Evolutionary conservation across 805 yeast genomes (phyloP).

Genomic region (Pichia gijzeniarum): DNA sequence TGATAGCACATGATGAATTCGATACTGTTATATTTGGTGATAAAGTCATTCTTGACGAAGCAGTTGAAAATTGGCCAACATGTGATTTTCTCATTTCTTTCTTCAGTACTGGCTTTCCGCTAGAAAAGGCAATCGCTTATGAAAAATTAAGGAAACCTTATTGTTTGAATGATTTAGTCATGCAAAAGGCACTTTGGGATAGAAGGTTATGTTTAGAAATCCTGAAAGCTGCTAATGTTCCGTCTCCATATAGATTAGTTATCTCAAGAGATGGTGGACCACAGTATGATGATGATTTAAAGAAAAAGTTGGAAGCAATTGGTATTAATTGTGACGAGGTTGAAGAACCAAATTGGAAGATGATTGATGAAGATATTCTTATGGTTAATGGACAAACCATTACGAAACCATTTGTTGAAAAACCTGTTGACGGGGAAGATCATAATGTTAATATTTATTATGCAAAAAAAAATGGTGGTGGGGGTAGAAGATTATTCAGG

Average conservation of each 20-base stretch:
- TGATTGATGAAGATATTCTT: conserved; percentile 83
- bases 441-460: conserved; percentile 94
- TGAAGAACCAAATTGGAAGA: conserved; percentile 73
- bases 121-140: conserved; percentile 90
- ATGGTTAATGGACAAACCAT: conserved; percentile 66
- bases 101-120: conserved; percentile 93
- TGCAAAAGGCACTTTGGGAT: conserved; percentile 98
- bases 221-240: conserved; percentile 74
- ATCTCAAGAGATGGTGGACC: conserved; percentile 98
- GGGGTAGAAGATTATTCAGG: conserved; percentile 89
- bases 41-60: conserved; percentile 89
- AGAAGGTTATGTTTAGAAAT: conserved; percentile 79
- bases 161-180: conserved; percentile 75
- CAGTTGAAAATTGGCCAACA: conserved; percentile 96
- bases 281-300: conserved; percentile 61
- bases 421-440: conserved; percentile 98
- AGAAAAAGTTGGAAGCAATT: conserved; percentile 48
- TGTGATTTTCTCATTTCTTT: conserved; percentile 93
- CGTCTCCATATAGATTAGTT: conserved; percentile 83
- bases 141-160: conserved; percentile 87
- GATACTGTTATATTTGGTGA: conserved; percentile 97
- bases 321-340: conserved; percentile 48
- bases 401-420: conserved; percentile 92
- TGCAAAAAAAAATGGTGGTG: conserved; percentile 87
- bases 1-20: conserved; percentile 90